Evolutionary conservation across 1,284 basidiomycete species (phyloP), one percentile per base, ranked within the genome.

Genomic region (Sanghuangporus baumii): DNA sequence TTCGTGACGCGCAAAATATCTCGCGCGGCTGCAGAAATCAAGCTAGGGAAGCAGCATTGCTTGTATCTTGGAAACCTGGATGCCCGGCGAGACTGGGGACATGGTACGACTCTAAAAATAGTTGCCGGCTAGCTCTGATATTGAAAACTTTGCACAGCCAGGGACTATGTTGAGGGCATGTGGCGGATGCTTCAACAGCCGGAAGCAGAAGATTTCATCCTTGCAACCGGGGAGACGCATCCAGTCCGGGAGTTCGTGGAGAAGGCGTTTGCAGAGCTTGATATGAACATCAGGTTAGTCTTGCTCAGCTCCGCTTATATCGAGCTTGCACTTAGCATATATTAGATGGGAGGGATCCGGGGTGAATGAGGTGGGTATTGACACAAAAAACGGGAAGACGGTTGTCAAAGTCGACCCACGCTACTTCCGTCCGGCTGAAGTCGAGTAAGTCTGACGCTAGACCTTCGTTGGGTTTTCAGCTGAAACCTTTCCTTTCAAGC

Each of bases 1-100:
- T 96, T 96, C 76, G 94, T 96, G 67, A 96, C 94, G 43, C 83
- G 94, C 71, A 96, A 96, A 79, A 96, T 96, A 70, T 81, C 90
- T 48, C 82, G 94, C 62, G 94, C 93, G 2, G 94, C 86, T 4
- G 94, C 94, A 16, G 94, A 96, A 71, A 96, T 96, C 70, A 82
- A 81, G 63, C 75, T 93, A 54, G 91, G 91, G 57, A 93, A 94
- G 78, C 91, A 94, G 73, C 76, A 83, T 61, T 93, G 92, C 72
- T 75, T 96, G 69, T 96, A 94, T 75, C 83, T 96, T 52, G 94
- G 94, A 62, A 96, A 96, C 75, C 70, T 96, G 64, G 93, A 95
- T 73, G 91, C 94, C 6, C 84, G 88, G 74, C 89, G 94, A 75
- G 94, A 96, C 74, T 96, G 94, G 94, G 94, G 94, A 69, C 94